phyloP scores from a whole-genome alignment of 2,329 filamentous ascomycete genomes.

The Pestalotiopsis sp. region DNA sequence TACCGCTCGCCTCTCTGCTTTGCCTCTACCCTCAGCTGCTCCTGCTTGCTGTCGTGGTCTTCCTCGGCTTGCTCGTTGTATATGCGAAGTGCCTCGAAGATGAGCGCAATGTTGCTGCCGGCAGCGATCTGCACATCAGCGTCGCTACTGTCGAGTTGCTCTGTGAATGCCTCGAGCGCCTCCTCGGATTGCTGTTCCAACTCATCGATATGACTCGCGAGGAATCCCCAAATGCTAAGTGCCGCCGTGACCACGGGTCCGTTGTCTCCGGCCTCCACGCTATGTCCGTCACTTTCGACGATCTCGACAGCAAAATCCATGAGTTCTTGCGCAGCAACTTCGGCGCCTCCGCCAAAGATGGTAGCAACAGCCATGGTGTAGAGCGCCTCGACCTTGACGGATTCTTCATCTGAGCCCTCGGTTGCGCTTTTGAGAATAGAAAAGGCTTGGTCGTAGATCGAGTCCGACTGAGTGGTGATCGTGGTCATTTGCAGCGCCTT shows the following conservation, averaged over 20 bases:
- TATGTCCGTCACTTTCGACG: constrained; percentile 76
- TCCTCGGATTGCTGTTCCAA: constrained; percentile 71
- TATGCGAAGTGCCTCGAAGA: constrained; percentile 72
- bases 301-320: constrained; percentile 80
- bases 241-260: constrained; percentile 73
- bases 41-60: constrained; percentile 34
- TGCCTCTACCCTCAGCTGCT: constrained; percentile 12
- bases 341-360: constrained; percentile 74
- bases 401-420: constrained; percentile 66
- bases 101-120: constrained; percentile 78
- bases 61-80: constrained; percentile 53
- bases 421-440: constrained; percentile 63
- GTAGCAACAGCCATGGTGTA: constrained; percentile 72
- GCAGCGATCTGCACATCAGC: constrained; percentile 75
- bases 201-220: constrained; percentile 78
- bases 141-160: constrained; percentile 80
- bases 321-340: constrained; percentile 69
- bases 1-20: constrained; percentile 10
- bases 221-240: constrained; percentile 77
- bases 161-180: constrained; percentile 79
- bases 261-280: constrained; percentile 72
- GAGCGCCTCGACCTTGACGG: constrained; percentile 72
- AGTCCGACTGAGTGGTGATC: constrained; percentile 67
- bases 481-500: constrained; percentile 74
- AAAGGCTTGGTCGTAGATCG: constrained; percentile 65